Percentiles rank a stretch among this genome's conserved stretches.
Conservation (phyloP, 164 flowering plant species). For the Santalum album region DNA sequence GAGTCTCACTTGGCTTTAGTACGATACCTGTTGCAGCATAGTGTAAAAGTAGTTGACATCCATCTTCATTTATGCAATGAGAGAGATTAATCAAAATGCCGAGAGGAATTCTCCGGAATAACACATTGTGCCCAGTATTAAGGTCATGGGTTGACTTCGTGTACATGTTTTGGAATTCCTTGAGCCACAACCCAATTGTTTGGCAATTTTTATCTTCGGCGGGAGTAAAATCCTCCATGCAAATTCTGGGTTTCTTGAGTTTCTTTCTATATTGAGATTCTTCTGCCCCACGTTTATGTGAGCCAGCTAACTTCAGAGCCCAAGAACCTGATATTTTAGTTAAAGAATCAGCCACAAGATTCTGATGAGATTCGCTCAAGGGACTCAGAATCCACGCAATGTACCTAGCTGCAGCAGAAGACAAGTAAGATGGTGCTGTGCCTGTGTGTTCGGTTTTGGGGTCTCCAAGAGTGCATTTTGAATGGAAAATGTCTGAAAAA, state of each 20-base stretch:
- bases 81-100: conserved; percentile 48
- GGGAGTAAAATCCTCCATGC: conserved; percentile 6
- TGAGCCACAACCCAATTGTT: conserved; percentile 33
- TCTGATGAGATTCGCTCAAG: conserved; percentile 23
- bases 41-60: conserved; percentile 48
- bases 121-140: conserved; percentile 11
- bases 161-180: conserved; percentile 29
- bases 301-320: conserved; percentile 19
- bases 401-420: conserved; percentile 49
- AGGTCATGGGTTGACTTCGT: conserved; percentile 3
- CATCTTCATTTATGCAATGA: conserved; percentile 24
- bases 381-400: conserved; percentile 67
- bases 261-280: conserved; percentile 21
- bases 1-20: conserved; percentile 10
- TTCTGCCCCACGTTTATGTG: conserved; percentile 10
- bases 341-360: conserved; percentile 28
- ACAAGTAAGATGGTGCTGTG: conserved; percentile 9
- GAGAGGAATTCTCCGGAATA: conserved; percentile 41
- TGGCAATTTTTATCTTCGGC: conserved; percentile 12
- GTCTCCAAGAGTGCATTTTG: conserved; percentile 7
- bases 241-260: conserved; percentile 27
- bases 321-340: conserved; percentile 33
- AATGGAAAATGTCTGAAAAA: conserved; percentile 13
- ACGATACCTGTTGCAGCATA: conserved; percentile 52
- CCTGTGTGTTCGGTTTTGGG: conserved; percentile 9